These are phyloP conservation scores for Saturnispora silvae DNA, from an alignment of 805 yeast genomes.

Conservation along the genomic window DNA sequence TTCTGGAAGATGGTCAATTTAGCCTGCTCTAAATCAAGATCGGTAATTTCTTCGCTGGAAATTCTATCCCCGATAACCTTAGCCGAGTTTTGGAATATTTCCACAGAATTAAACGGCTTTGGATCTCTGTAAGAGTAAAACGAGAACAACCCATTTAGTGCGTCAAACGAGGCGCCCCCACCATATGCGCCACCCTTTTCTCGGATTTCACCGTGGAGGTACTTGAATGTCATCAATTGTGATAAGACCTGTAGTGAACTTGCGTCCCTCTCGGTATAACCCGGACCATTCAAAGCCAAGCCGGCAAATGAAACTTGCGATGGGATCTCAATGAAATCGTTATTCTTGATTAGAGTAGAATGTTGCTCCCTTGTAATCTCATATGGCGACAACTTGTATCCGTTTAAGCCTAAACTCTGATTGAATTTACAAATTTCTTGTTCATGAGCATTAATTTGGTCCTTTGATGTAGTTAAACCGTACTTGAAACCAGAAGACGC, in stretches of 20 bases:
- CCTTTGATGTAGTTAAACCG: conserved; percentile 50
- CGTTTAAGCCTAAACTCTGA: conserved; percentile 6
- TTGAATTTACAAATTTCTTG: conserved; percentile 25
- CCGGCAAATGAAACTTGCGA: conserved; percentile 85
- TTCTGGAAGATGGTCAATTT: conserved; percentile 85
- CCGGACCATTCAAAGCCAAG: conserved; percentile 51
- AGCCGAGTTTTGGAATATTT: conserved; percentile 45
- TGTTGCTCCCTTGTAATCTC: background rate
- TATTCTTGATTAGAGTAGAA: background rate
- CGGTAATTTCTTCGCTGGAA: conserved; percentile 22
- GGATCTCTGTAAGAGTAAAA: conserved; percentile 94
- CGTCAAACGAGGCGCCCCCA: conserved; percentile 82
- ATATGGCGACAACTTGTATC: conserved; percentile 12
- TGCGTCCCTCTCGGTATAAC: conserved; percentile 62
- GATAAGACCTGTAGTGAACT: conserved; percentile 79
- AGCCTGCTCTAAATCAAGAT: conserved; percentile 73
- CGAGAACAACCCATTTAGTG: conserved; percentile 67
- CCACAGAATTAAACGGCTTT: conserved; percentile 59
- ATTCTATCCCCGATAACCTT: conserved; percentile 30
- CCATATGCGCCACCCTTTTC: conserved; percentile 98
- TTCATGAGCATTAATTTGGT: conserved; percentile 29
- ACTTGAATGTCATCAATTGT: conserved; percentile 69
- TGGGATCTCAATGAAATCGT: conserved; percentile 51
- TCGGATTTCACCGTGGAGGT: conserved; percentile 79
- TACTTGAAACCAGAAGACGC: conserved; percentile 35